A percentile compares a stretch with the other conserved stretches of the same genome.
Evolutionary conservation across 2,329 filamentous ascomycete species (phyloP).

Genomic region (Phyllosticta capitalensis): DNA sequence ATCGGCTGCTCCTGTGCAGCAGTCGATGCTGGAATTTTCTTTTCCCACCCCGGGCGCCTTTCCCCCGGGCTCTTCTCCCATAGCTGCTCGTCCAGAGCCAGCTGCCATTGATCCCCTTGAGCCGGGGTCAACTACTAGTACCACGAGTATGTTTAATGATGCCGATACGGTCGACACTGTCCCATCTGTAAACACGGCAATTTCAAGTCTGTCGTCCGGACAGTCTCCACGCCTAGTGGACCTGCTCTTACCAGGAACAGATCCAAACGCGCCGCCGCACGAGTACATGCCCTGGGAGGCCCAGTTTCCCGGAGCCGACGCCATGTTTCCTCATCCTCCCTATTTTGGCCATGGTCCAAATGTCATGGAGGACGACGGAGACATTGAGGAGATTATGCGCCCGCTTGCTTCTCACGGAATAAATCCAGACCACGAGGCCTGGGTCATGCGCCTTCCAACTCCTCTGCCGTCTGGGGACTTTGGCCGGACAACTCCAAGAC

Average conservation of each 20-base stretch:
- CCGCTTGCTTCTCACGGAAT: slow-evolving; percentile 17
- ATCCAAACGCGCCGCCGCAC: slow-evolving; percentile 34
- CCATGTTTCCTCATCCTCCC: slow-evolving; percentile 24
- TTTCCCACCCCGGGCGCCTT: slow-evolving; percentile 12
- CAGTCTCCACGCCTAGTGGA: slow-evolving; percentile 41
- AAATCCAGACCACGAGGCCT: slow-evolving; percentile 23
- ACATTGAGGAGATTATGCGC: slow-evolving; percentile 48
- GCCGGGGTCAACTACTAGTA: slow-evolving; percentile 24
- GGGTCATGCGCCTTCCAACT: slow-evolving; percentile 30
- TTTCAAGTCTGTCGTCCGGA: slow-evolving; percentile 32
- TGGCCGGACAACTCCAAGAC: slow-evolving; percentile 10
- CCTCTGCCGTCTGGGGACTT: slow-evolving; percentile 25
- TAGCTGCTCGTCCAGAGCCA: slow-evolving; percentile 16
- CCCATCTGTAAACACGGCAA: slow-evolving; percentile 20
- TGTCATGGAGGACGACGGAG: slow-evolving; percentile 32
- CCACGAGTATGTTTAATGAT: slow-evolving; percentile 30
- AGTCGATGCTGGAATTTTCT: slow-evolving; percentile 5
- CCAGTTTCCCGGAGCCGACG: slow-evolving; percentile 20
- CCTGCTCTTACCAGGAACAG: slow-evolving; percentile 39
- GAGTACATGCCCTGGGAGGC: slow-evolving; percentile 25
- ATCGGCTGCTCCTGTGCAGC: not conserved
- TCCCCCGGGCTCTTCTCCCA: slow-evolving; percentile 10
- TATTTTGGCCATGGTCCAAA: slow-evolving; percentile 21
- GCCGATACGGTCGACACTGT: slow-evolving; percentile 20
- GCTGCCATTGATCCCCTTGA: slow-evolving; percentile 20